Evolutionary conservation across 306 rosid species (phyloP).

Genomic region (Crataegus laevigata): DNA sequence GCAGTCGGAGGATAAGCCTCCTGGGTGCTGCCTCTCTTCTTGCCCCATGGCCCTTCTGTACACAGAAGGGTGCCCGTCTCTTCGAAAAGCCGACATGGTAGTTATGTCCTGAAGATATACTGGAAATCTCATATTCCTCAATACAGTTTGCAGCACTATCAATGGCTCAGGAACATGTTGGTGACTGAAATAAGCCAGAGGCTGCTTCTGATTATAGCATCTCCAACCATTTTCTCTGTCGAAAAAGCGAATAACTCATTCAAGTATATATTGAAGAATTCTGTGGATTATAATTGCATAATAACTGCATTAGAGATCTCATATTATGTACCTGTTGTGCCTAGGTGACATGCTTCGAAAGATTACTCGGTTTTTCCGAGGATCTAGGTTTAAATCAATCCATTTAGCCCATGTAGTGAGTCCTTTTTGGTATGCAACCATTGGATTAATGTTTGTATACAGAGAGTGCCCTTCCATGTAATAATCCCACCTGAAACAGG

Average conservation of each 20-base stretch:
- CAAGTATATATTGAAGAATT: background rate
- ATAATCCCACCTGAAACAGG: conserved; percentile 78
- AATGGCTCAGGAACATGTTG: conserved; percentile 69
- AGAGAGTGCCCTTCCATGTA: conserved; percentile 63
- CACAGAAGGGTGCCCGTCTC: conserved; percentile 92
- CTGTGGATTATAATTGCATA: background rate
- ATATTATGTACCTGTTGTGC: conserved; percentile 70
- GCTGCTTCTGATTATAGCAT: conserved; percentile 83
- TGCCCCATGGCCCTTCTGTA: conserved; percentile 50
- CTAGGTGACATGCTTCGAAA: conserved; percentile 95
- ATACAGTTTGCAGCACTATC: conserved; percentile 58
- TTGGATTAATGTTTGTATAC: conserved; percentile 63
- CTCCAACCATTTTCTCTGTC: conserved; percentile 87
- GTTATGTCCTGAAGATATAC: conserved; percentile 83
- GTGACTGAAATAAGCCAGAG: conserved; percentile 67
- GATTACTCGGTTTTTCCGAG: conserved; percentile 52
- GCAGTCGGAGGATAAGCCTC: conserved; percentile 74
- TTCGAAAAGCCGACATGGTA: conserved; percentile 68
- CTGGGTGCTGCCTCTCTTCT: conserved; percentile 51
- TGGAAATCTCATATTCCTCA: conserved; percentile 82
- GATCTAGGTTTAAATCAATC: conserved; percentile 78
- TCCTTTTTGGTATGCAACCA: conserved; percentile 94
- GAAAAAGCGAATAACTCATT: background rate
- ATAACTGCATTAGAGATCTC: background rate
- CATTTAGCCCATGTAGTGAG: conserved; percentile 96